Conservation (phyloP, 2,329 filamentous ascomycete species). For the Fusarium napiforme region DNA sequence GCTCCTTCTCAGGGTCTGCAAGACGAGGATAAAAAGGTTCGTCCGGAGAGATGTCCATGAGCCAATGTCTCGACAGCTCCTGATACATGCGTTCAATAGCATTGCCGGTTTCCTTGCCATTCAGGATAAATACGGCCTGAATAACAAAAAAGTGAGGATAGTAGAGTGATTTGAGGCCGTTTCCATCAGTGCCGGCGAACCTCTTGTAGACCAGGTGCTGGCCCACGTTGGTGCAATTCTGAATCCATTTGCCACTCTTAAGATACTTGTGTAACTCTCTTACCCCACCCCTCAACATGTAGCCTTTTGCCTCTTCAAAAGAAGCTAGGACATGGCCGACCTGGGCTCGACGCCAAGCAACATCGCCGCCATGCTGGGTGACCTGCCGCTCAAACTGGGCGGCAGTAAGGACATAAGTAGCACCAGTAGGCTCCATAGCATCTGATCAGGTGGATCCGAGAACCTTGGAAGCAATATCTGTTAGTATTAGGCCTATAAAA, state of each 20-base stretch:
- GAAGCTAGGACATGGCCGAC: accelerated
- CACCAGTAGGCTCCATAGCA: background rate
- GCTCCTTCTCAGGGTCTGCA: background rate
- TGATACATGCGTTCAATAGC: background rate
- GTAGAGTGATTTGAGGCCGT: background rate
- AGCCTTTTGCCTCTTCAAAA: background rate
- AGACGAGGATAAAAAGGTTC: background rate
- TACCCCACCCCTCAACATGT: accelerated
- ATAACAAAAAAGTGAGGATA: background rate
- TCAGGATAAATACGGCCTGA: background rate
- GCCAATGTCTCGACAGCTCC: background rate
- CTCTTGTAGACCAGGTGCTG: no score
- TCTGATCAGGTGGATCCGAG: background rate
- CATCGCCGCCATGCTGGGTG: background rate
- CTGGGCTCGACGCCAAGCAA: background rate
- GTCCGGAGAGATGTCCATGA: accelerated
- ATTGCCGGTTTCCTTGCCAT: no score
- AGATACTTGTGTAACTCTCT: background rate
- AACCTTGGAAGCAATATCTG: accelerated
- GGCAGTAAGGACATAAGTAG: background rate
- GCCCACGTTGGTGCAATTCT: background rate
- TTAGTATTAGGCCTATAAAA: background rate
- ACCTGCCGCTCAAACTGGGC: background rate
- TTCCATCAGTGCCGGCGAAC: no score
- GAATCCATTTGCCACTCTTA: background rate